phyloP scores from a whole-genome alignment of 257 asterid genomes.

The Euphrasia confusa region DNA sequence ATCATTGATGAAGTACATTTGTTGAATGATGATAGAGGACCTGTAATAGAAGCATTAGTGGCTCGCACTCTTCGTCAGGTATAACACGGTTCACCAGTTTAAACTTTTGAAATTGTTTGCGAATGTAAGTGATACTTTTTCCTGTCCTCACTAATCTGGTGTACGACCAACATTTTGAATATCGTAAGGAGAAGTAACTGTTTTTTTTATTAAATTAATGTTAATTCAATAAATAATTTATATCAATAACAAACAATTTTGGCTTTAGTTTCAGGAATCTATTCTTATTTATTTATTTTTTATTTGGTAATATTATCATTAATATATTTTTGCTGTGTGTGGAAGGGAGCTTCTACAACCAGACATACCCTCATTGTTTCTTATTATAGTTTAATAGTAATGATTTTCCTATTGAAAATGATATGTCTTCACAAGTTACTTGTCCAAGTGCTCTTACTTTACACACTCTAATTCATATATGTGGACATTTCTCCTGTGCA shows the following conservation, averaged over 20 bases:
- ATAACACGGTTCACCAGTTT: slow-evolving; percentile 24
- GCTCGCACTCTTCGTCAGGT: slow-evolving; percentile 99
- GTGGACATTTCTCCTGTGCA: not conserved
- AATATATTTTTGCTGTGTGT: not conserved
- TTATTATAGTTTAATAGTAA: not conserved
- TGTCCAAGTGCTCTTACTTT: not conserved
- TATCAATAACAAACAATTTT: no score
- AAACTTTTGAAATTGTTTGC: slow-evolving; percentile 21
- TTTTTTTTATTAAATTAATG: not conserved
- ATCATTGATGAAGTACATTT: slow-evolving; percentile 97
- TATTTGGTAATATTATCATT: not conserved
- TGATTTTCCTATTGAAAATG: not conserved
- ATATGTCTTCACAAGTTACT: not conserved
- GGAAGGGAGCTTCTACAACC: not conserved
- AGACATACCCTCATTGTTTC: not conserved
- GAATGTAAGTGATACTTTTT: not conserved
- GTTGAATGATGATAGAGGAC: slow-evolving; percentile 94
- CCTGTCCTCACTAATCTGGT: no score
- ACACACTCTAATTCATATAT: not conserved
- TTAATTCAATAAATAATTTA: not conserved
- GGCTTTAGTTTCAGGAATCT: not conserved
- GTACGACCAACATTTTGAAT: no score
- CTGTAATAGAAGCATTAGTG: slow-evolving; percentile 97
- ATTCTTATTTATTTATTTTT: not conserved
- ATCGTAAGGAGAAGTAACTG: not conserved